Percentiles rank a stretch among this genome's conserved stretches.
Evolutionary conservation across 176 grass and related monocot species (phyloP).

Genomic region (Alopecurus myosuroides): DNA sequence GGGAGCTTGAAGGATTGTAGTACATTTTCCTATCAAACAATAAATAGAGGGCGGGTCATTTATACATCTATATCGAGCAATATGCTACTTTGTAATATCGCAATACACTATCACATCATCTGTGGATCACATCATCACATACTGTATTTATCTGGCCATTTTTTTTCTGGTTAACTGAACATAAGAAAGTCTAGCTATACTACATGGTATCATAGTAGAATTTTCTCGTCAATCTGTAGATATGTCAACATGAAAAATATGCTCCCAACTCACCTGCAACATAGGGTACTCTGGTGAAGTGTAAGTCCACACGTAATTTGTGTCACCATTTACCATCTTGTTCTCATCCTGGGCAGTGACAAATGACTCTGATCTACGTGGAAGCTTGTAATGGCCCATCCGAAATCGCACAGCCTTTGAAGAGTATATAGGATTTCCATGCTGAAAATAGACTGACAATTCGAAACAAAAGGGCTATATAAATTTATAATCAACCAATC

Average conservation of each 20-base stretch:
- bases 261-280: constrained; percentile 48
- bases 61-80: background rate
- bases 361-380: constrained; percentile 11
- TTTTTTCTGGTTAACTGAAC: background rate
- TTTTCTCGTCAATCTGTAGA: background rate
- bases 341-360: constrained; percentile 28
- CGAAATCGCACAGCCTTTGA: constrained; percentile 50
- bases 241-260: background rate
- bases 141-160: background rate
- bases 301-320: constrained; percentile 77
- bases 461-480: background rate
- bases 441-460: constrained; percentile 51
- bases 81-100: background rate
- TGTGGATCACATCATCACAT: background rate
- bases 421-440: constrained; percentile 57
- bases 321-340: constrained; percentile 15
- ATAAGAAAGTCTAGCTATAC: background rate
- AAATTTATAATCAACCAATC: background rate
- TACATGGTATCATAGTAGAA: background rate
- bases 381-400: constrained; percentile 63
- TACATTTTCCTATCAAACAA: constrained; percentile 47
- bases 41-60: background rate
- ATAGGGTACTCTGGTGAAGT: constrained; percentile 77
- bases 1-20: constrained; percentile 79
- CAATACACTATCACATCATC: background rate